Base-by-base conservation (phyloP, 768 basidiomycete genomes). In the Termitomyces sp. region DNA sequence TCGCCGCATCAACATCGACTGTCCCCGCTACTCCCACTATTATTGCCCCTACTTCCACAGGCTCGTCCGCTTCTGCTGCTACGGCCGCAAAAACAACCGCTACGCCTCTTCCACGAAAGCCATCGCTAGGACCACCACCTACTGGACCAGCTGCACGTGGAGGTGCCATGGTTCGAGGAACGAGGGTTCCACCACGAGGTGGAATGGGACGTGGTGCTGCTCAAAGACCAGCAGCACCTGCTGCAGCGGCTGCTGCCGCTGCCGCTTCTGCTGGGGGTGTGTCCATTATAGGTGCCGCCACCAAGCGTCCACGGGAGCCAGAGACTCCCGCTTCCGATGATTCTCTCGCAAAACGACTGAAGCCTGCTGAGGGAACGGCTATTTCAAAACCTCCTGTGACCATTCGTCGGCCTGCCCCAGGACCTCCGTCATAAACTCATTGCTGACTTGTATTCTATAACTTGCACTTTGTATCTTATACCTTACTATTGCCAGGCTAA, bases 301-400 rank as follows among this genome's bases (percentile, higher is more conserved):
- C 66, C 37, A 91, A 91, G 65, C 82, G 88, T 32, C 79, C 83
- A 38, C 79, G 88, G 46, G 88, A 91, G 75, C 11, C 70, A 73
- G 31, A 64, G 25, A 25, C 70, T 32, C 50, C 57, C 12, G 32
- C 57, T n/a, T 63, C 73, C 0, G 86, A 86, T 20, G 85, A 86
- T 66, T 82, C 86, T 10, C 74, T 89, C 37, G 86, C 83, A 0
- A 90, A 91, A 68, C 83, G 89, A 48, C 63, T 88, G 56, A 89
- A 87, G 68, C 84, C 84, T 52, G 82, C 84, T 48, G 78, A 80
- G 38, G 62, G 68, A 47, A 47, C 62, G 29, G 10, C 63, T n/a
- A 56, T 60, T 20, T 6, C 60, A 20, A 68, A 64, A 61, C 66
- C 65, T 4, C 67, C 67, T 47, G 66, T 68, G 32, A 63, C 59